These are phyloP conservation scores for Ustilago nuda DNA, from an alignment of 1,284 basidiomycete species.

Conservation along the genomic window DNA sequence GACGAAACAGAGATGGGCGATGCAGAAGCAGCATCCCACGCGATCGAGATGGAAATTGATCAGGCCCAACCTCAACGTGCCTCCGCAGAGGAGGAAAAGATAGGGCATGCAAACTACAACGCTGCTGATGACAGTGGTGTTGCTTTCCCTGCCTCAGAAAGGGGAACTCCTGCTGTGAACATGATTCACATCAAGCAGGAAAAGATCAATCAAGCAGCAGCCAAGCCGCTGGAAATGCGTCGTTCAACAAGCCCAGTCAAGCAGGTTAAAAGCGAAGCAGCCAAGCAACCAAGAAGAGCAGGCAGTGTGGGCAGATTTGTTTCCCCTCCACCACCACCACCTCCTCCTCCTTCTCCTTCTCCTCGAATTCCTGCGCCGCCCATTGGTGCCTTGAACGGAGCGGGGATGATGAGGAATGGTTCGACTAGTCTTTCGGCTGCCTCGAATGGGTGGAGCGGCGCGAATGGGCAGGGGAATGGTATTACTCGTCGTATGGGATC, in stretches of 20 bases:
- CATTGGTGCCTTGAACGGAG: neutral
- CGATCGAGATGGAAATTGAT: conserved; percentile 48
- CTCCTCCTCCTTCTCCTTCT: neutral
- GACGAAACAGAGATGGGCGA: conserved; percentile 45
- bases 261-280: conserved; percentile 35
- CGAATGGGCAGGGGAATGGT: too few relatives aligned
- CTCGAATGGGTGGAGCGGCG: neutral
- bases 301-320: conserved; percentile 50
- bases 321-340: conserved; percentile 33
- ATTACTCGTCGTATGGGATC: neutral
- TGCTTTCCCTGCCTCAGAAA: conserved; percentile 7
- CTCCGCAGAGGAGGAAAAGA: conserved; percentile 1
- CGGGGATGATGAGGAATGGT: conserved; percentile 28
- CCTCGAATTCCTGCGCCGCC: neutral
- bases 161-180: neutral
- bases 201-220: neutral
- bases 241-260: conserved; percentile 47
- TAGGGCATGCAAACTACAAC: conserved; percentile 9
- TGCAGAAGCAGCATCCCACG: conserved; percentile 39
- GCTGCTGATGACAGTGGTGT: conserved; percentile 47
- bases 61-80: conserved; percentile 3
- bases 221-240: conserved; percentile 23
- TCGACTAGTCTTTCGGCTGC: conserved; percentile 26
- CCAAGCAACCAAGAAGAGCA: conserved; percentile 25
- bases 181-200: conserved; percentile 26